Percentiles rank a stretch among this genome's conserved stretches.
Conservation (phyloP, 371 early-diverging fungal genomes). For the Capniomyces stellatus region DNA sequence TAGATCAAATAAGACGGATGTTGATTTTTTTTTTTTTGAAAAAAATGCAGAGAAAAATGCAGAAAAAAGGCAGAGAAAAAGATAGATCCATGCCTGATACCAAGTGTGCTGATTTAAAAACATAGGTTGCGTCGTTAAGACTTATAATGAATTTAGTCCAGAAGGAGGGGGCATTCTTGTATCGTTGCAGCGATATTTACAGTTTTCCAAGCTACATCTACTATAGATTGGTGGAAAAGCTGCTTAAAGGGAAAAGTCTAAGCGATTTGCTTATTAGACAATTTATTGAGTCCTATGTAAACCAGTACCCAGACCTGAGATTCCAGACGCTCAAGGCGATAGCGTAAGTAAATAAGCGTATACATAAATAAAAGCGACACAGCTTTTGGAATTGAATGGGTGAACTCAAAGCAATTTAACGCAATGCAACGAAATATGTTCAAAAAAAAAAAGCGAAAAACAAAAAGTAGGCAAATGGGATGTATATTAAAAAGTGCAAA, state of each 20-base stretch:
- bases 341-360: too few species aligned
- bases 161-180: slow-evolving; percentile 32
- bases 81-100: too few species aligned
- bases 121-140: slow-evolving; percentile 37
- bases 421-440: too few species aligned
- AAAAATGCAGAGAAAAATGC: too few species aligned
- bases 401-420: too few species aligned
- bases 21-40: neutral
- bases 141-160: slow-evolving; percentile 41
- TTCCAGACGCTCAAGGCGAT: slow-evolving; percentile 56
- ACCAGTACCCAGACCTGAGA: slow-evolving; percentile 64
- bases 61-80: too few species aligned
- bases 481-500: too few species aligned
- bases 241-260: slow-evolving; percentile 34
- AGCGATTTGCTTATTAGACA: slow-evolving; percentile 36
- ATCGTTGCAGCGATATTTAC: slow-evolving; percentile 14
- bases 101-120: neutral
- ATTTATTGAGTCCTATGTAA: slow-evolving; percentile 46
- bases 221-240: slow-evolving; percentile 30
- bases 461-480: too few species aligned
- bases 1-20: neutral
- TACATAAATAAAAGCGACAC: too few species aligned
- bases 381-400: too few species aligned
- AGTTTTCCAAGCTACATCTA: slow-evolving; percentile 19
- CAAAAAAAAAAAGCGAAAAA: too few species aligned